phyloP scores from a whole-genome alignment of 768 basidiomycete genomes.

The Tulasnella sp. region DNA sequence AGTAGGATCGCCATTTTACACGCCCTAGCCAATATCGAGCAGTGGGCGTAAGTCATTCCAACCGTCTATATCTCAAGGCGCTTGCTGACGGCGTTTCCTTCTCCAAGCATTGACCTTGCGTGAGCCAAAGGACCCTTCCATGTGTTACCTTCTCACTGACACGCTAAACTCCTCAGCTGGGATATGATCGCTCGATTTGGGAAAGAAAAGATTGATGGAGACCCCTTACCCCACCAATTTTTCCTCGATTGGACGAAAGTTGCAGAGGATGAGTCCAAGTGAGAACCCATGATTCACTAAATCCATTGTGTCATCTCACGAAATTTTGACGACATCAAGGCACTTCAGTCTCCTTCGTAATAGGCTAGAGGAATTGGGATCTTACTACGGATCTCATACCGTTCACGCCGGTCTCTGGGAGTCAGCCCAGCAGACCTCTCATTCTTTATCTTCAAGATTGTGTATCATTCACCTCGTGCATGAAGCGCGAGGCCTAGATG shows the following conservation, averaged over 20 bases:
- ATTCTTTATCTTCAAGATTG: slow-evolving; percentile 60
- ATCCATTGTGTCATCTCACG: too few relatives aligned
- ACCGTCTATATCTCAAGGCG: neutral
- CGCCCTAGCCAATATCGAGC: slow-evolving; percentile 77
- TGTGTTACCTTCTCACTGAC: slow-evolving; percentile 20
- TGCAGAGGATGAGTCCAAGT: slow-evolving; percentile 62
- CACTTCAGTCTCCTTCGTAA: slow-evolving; percentile 21
- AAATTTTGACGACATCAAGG: neutral
- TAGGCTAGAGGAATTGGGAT: slow-evolving; percentile 59
- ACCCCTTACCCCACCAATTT: slow-evolving; percentile 60
- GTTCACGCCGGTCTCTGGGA: slow-evolving; percentile 79
- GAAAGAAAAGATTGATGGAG: slow-evolving; percentile 30
- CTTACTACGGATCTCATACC: slow-evolving; percentile 60
- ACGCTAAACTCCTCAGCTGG: slow-evolving; percentile 43
- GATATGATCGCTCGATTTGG: slow-evolving; percentile 78
- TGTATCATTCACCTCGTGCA: slow-evolving; percentile 82
- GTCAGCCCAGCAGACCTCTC: slow-evolving; percentile 57
- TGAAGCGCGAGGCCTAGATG: slow-evolving; percentile 75
- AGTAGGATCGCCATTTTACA: slow-evolving; percentile 69
- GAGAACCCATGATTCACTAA: neutral
- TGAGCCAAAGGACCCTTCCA: slow-evolving; percentile 32
- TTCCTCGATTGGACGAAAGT: slow-evolving; percentile 78
- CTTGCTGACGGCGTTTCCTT: neutral
- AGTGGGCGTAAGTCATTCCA: slow-evolving; percentile 63
- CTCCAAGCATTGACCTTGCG: slow-evolving; percentile 54